Percentiles rank a stretch among this genome's conserved stretches.
These are phyloP conservation scores for Thalia dealbata DNA, from an alignment of 176 grass and related monocot genomes.

Conservation along the genomic window DNA sequence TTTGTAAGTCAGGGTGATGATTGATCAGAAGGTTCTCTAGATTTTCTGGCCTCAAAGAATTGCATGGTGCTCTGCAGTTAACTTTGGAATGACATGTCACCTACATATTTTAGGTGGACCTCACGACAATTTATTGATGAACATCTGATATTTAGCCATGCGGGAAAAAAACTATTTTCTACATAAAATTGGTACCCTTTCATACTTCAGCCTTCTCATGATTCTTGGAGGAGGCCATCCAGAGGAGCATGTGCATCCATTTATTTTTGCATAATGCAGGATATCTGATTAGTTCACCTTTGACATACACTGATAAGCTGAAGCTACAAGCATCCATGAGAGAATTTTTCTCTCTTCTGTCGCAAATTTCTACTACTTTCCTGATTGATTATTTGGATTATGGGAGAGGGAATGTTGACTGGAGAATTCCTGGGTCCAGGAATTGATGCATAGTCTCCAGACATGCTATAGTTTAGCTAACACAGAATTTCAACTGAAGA, in stretches of 20 bases:
- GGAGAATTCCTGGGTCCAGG: slow-evolving; percentile 40
- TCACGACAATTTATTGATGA: not conserved
- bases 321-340: slow-evolving; percentile 20
- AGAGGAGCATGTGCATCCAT: slow-evolving; percentile 3
- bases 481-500: slow-evolving; percentile 37
- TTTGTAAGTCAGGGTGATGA: not conserved
- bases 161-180: too few species aligned
- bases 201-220: slow-evolving; percentile 1
- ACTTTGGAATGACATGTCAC: not conserved
- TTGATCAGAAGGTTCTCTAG: not conserved
- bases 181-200: slow-evolving; percentile 1
- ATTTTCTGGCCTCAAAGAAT: not conserved
- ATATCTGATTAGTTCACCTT: slow-evolving; percentile 16
- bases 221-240: slow-evolving; percentile 1
- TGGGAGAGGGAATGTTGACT: slow-evolving; percentile 31
- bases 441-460: slow-evolving; percentile 34
- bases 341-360: slow-evolving; percentile 23
- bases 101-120: not conserved
- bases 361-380: slow-evolving; percentile 22
- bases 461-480: slow-evolving; percentile 53
- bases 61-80: not conserved
- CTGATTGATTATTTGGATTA: slow-evolving; percentile 24
- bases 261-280: slow-evolving; percentile 16
- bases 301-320: slow-evolving; percentile 17
- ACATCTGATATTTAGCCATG: not conserved